Percentiles rank a stretch among this genome's conserved stretches.
Evolutionary conservation across 108 stramenopile genomes (phyloP).

Genomic region (Licmophora abbreviata): DNA sequence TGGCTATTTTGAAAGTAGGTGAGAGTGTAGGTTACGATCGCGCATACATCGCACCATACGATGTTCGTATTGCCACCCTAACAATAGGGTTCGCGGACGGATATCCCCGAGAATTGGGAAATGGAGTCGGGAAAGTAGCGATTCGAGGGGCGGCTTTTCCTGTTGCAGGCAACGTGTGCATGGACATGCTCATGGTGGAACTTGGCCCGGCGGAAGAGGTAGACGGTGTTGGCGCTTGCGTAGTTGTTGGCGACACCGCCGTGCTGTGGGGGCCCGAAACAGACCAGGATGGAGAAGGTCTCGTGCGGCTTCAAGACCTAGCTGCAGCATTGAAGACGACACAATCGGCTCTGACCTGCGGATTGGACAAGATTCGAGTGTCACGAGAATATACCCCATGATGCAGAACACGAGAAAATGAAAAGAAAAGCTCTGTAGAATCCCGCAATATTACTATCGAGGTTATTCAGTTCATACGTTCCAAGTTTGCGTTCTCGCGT

Average conservation of each 20-base stretch:
- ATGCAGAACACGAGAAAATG: too few relatives aligned
- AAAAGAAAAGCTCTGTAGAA: too few relatives aligned
- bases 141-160: slow-evolving; percentile 46
- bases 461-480: slow-evolving; percentile 11
- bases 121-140: slow-evolving; percentile 45
- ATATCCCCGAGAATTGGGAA: slow-evolving; percentile 60
- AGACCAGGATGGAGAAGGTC: slow-evolving; percentile 39
- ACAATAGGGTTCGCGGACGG: slow-evolving; percentile 77
- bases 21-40: too few relatives aligned
- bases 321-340: too few relatives aligned
- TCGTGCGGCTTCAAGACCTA: slow-evolving; percentile 43
- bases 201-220: slow-evolving; percentile 39
- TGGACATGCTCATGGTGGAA: slow-evolving; percentile 80
- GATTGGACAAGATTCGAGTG: too few relatives aligned
- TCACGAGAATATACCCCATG: too few relatives aligned
- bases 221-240: slow-evolving; percentile 25
- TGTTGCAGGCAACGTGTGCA: slow-evolving; percentile 75
- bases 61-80: slow-evolving; percentile 63
- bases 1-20: too few relatives aligned
- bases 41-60: too few relatives aligned
- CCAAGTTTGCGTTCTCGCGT: not conserved
- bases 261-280: slow-evolving; percentile 58
- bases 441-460: not conserved
- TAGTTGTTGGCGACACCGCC: slow-evolving; percentile 54
- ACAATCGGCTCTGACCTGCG: too few relatives aligned